Base-by-base conservation (phyloP, 1,139 yeast species). In the Pichia sp. region DNA sequence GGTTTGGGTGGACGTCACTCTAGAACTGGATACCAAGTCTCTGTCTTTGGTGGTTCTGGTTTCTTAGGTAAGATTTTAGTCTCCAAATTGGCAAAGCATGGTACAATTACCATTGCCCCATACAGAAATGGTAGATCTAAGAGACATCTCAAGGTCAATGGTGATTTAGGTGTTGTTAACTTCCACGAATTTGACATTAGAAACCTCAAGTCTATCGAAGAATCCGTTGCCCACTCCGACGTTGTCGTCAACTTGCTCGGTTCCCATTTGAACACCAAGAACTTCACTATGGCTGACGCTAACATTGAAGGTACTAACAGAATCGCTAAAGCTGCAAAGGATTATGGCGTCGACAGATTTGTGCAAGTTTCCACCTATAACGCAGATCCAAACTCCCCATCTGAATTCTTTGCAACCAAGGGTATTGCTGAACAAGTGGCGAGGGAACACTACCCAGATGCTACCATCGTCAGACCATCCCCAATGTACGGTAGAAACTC, bases 1-100 rank as follows among this genome's bases (percentile, higher is more conserved):
- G 95, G 95, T 42, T 63, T 75, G 34, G 94, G 94, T 30, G 94
- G 95, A 28, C 72, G 86, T 45, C 81, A 94, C 9, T 84, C 94
- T 26, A 72, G 94, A 65, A 79, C 91, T n/a, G 95, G 95, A 3
- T 83, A 77, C 63, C 83, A 91, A 6, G 94, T 91, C 21, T 84
- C 95, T 6, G 91, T 85, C 4, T 85, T 85, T 53, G 95, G 95
- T 11, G 87, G 84, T 24, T 63, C 77, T 35, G 94, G 95, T 2
- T 78, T 80, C 59, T 64, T 85, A 43, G 95, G 95, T 27, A 74
- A 87, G 38, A 74, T 81, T 50, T 60, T 85, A 45, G 71, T 75
- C 13, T 66, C 91, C 29, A 82, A 79, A 53, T 66, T 85, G 51
- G 94, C 88, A 44, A 70, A 78, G 54, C 88, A 82, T 56, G 95